Base-by-base conservation (phyloP, 2,329 filamentous ascomycete genomes). In the Xylariaceae sp. region DNA sequence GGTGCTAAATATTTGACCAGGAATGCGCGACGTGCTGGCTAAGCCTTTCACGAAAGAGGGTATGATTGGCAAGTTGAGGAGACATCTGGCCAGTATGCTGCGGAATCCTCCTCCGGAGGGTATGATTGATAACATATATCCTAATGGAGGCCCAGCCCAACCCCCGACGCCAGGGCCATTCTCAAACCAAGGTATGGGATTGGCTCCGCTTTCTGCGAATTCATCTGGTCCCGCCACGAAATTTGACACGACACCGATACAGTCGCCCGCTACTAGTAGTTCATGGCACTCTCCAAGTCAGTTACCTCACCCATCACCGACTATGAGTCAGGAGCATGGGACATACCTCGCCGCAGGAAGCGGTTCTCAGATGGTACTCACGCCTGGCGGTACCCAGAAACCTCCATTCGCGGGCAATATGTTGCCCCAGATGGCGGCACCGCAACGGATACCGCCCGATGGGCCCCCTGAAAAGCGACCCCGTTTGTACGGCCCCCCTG, bases 11-110 rank as follows among this genome's bases (percentile, higher is more conserved):
- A 31, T 46, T 6, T 50, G 32, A 27, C 5, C 63, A 96, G 91
- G 92, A 43, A 96, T 99, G 91, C 95, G 96, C 67, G 94, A 96
- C 67, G 92, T 99, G 19, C 76, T 99, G 57, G 92, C 94, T 0
- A 99, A 99, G 68, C 94, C 94, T 0, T 99, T 99, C 70, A 99
- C 94, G 3, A 87, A 88, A 65, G 88, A 91, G 62, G 89, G 88
- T 40, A 89, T 94, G 76, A 79, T 89, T 53, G 85, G 87, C 61
- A 87, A 95, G 73, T 79, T 99, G 32, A 89, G 94, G 71, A 95
- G 92, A 67, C 90, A 96, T 68, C 77, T 97, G 48, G 80, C 83
- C n/a, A 87, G 91, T 68, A 78, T 96, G 57, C 85, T 95, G 67
- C 90, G 89, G 67, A 81, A 83, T 55, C 79, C 80, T 3, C 73